Evolutionary conservation across 192 early-diverging fungal species (phyloP), one percentile per base, ranked within the genome.

Genomic region (Endogone sp.): DNA sequence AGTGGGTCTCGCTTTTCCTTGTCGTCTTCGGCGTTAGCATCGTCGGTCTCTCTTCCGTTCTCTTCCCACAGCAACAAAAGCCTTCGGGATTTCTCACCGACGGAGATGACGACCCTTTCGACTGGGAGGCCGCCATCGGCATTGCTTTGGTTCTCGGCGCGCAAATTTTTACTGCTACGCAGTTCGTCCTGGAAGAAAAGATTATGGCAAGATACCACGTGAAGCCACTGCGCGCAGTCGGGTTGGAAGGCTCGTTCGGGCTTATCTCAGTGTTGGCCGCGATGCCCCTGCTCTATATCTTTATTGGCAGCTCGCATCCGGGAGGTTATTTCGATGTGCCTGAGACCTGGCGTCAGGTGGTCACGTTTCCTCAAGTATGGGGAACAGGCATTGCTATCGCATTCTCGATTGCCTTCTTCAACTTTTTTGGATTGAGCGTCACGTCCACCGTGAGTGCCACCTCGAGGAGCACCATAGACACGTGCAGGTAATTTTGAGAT

Each of bases 171-270:
- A 94, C 95, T 0, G 95, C 97, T 11, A 80, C 88, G 1, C 95
- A 97, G 79, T 99, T 99, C 83, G 95, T 99, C 22, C 81, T 98
- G 57, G 97, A 99, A 71, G 97, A 99, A 73, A 94, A 93, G 75
- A 90, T 99, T 66, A 82, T 99, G 82, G 70, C 75, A 22, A 83
- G 75, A 64, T 99, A 93, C 77, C 78, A 88, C 4, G 79, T 97
- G 30, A 88, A 87, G 26, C 91, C 97, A 24, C 81, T 98, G 68
- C 90, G 91, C 63, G 95, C 94, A 2, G 94, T 99, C 22, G 97
- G 95, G 0, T 86, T 95, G 11, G 97, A 99, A 76, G 97, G 97
- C 32, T 69, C 87, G 4, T 97, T 97, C 81, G 97, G 97, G 55
- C 82, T 96, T 0, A 60, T 89, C 31, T 87, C 92, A 0, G 85